Evolutionary conservation across 2,329 filamentous ascomycete genomes (phyloP).

Genomic region (Trichoderma sp.): DNA sequence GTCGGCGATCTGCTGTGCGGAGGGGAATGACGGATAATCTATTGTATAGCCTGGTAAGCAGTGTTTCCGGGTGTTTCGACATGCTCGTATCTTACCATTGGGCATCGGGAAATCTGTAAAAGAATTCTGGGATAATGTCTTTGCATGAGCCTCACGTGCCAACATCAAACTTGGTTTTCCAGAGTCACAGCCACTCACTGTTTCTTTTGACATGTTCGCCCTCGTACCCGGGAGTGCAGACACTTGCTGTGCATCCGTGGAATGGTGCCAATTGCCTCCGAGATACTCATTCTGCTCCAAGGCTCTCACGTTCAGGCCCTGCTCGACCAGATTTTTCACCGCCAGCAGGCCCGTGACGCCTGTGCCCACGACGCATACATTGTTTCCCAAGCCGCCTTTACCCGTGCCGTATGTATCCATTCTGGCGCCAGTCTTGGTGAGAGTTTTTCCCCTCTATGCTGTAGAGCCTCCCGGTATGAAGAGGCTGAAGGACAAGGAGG

Average conservation of each 20-base stretch:
- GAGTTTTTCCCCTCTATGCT: not conserved
- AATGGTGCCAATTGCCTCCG: slow-evolving; percentile 47
- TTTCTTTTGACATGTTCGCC: slow-evolving; percentile 35
- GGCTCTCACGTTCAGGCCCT: slow-evolving; percentile 43
- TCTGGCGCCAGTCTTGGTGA: not conserved
- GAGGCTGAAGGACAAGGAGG: not conserved
- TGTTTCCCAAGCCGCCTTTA: slow-evolving; percentile 22
- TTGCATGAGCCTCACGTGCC: slow-evolving; percentile 8
- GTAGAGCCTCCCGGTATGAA: not conserved
- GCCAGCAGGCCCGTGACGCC: slow-evolving; percentile 42
- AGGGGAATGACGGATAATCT: slow-evolving; percentile 31
- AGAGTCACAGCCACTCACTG: slow-evolving; percentile 26
- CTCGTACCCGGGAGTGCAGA: slow-evolving; percentile 37
- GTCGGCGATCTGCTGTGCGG: slow-evolving; percentile 31
- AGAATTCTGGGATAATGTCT: slow-evolving; percentile 26
- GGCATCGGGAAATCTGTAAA: slow-evolving; percentile 41
- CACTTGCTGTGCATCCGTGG: slow-evolving; percentile 36
- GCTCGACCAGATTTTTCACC: slow-evolving; percentile 45
- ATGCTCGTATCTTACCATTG: slow-evolving; percentile 26
- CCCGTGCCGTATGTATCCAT: slow-evolving; percentile 7
- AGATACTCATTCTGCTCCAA: slow-evolving; percentile 44
- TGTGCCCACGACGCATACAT: slow-evolving; percentile 34
- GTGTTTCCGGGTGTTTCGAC: not conserved
- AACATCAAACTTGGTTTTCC: not conserved
- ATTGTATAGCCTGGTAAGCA: not conserved